These are phyloP conservation scores for Raffaelea ambrosiae DNA, from an alignment of 2,329 filamentous ascomycete genomes.

Conservation along the genomic window DNA sequence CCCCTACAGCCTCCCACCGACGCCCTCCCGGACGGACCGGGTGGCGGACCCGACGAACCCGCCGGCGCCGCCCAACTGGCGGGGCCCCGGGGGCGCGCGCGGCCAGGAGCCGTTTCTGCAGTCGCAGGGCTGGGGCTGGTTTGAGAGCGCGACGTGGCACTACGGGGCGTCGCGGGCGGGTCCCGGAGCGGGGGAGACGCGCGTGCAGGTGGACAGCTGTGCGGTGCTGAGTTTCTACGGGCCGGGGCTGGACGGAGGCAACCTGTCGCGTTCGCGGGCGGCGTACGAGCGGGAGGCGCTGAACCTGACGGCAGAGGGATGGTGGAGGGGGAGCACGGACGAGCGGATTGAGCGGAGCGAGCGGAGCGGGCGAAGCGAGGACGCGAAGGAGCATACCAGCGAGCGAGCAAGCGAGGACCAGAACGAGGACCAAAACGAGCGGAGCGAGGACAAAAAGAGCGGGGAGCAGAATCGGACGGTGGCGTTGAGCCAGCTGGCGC, in stretches of 20 bases:
- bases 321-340: slow-evolving; percentile 21
- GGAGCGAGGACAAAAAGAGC: background rate
- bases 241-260: slow-evolving; percentile 22
- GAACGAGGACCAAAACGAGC: slow-evolving; percentile 4
- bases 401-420: slow-evolving; percentile 8
- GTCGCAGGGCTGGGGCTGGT: slow-evolving; percentile 34
- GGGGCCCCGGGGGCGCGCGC: slow-evolving; percentile 6
- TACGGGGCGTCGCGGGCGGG: slow-evolving; percentile 30
- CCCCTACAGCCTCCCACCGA: slow-evolving; percentile 24
- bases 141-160: slow-evolving; percentile 31
- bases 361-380: no score
- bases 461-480: no score
- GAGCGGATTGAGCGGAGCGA: no score
- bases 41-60: slow-evolving; percentile 24
- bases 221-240: slow-evolving; percentile 38
- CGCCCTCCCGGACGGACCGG: slow-evolving; percentile 25
- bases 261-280: slow-evolving; percentile 18
- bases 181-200: slow-evolving; percentile 30
- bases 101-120: slow-evolving; percentile 29
- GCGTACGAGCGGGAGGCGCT: slow-evolving; percentile 23
- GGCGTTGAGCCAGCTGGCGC: slow-evolving; percentile 22
- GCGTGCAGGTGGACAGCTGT: slow-evolving; percentile 30
- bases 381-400: background rate
- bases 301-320: slow-evolving; percentile 32
- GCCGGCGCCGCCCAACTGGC: slow-evolving; percentile 28